Conservation (phyloP, 495 filamentous ascomycete genomes). For the Podospora anserina region DNA sequence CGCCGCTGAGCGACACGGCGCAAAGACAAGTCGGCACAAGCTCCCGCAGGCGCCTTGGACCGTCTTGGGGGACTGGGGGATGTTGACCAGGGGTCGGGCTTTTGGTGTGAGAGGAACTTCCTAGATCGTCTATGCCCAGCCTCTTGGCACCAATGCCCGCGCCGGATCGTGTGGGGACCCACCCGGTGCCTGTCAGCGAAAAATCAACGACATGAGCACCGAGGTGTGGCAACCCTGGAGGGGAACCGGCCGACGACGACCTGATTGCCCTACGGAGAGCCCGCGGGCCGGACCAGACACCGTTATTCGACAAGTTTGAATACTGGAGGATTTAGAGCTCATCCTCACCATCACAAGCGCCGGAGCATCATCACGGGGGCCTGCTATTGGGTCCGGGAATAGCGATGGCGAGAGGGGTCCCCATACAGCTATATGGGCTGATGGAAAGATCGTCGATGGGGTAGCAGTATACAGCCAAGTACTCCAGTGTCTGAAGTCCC, state of each 20-base stretch:
- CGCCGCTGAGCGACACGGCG: neutral
- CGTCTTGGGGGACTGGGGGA: conserved; percentile 6
- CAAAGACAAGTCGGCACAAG: conserved; percentile 9
- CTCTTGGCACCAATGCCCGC: conserved; percentile 11
- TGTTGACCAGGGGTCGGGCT: neutral
- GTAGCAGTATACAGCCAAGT: neutral
- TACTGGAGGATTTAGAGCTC: neutral
- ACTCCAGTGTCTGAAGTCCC: neutral
- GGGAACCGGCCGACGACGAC: neutral
- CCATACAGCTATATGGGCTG: neutral
- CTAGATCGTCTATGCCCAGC: conserved; percentile 11
- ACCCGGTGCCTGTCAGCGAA: conserved; percentile 1
- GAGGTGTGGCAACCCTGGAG: conserved; percentile 15
- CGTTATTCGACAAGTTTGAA: neutral
- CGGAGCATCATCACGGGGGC: neutral
- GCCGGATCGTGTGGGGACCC: neutral
- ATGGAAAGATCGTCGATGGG: neutral
- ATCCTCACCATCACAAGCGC: neutral
- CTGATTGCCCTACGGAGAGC: neutral
- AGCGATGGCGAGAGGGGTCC: neutral
- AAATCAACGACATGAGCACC: neutral
- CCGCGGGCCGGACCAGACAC: conserved; percentile 7
- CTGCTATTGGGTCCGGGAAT: neutral
- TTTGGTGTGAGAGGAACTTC: conserved; percentile 14
- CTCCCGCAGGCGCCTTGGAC: neutral